Evolutionary conservation across 177 flowering plant species (phyloP), one percentile per base, ranked within the genome.

Genomic region (Vitis hybrid): DNA sequence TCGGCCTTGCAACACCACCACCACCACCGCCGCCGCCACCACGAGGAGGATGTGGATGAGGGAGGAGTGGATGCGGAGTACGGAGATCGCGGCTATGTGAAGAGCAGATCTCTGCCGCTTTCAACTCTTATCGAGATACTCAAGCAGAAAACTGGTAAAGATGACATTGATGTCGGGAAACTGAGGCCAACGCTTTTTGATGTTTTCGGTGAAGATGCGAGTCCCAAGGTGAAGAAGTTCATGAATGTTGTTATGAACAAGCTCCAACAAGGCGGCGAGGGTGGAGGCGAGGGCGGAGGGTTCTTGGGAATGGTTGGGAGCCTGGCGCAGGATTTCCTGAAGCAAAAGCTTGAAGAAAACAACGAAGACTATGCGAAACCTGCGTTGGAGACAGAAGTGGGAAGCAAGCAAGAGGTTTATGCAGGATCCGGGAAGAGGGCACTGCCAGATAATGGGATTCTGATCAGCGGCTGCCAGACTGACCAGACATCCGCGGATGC

Each of bases 221-320:
- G 98, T 67, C 99, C 96, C 2, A 95, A 95, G 82, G 94, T 95
- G 65, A 95, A 95, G 89, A 92, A 93, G 74, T 91, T 95, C 80
- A 92, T 93, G 98, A 90, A 91, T 39, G 84, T 95, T 8, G 73
- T 92, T 9, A 15, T 95, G 71, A 55, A 72, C 78, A 92, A 90
- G 63, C 87, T 95, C 48, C 86, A 87, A 45, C 73, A 77, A 7
- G 82, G 85, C 10, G 79, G 80, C 1, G 79, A 61, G 11, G 81
- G 80, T 10, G 87, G 60, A 4, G 79, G 75, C 1, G 70, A 70
- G 1, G 67, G 82, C 12, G 89, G 97, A 48, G 96, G 97, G 5
- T 76, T 93, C 51, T 7, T 91, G 78, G 89, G 96, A 12, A 86
- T 88, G 79, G 89, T 93, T 12, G 98, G 98, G 20, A 72, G 50